Evolutionary conservation across 2,329 filamentous ascomycete genomes (phyloP).

Genomic region (Chaetoscypha palmicola): DNA sequence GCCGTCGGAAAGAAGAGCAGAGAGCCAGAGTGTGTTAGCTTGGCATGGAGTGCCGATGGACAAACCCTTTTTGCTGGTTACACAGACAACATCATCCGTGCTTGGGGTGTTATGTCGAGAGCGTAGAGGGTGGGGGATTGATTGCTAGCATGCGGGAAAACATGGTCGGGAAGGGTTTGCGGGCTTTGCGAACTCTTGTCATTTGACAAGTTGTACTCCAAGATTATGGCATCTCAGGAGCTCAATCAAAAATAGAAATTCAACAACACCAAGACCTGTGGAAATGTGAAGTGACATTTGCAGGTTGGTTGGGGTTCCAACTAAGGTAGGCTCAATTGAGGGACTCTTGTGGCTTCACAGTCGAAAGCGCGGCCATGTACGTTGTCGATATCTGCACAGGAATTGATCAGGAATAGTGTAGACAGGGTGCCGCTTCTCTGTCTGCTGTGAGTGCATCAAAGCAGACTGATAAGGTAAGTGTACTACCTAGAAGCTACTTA

Average conservation of each 20-base stretch:
- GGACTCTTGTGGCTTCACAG: no score
- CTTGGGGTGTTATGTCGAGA: constrained; percentile 96
- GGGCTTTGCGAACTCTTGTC: constrained; percentile 29
- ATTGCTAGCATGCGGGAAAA: constrained; percentile 22
- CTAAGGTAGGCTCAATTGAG: no score
- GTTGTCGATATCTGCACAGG: no score
- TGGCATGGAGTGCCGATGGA: constrained; percentile 97
- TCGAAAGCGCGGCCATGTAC: no score
- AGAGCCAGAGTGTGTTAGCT: constrained; percentile 94
- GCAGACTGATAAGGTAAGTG: no score
- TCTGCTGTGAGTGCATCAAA: no score
- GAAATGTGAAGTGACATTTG: no score
- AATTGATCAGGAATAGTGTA: no score
- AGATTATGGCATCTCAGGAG: constrained; percentile 28
- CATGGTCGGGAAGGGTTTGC: constrained; percentile 28
- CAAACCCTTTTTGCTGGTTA: constrained; percentile 99
- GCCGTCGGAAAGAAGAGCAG: constrained; percentile 97
- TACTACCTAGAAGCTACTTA: no score
- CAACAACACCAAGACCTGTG: neutral
- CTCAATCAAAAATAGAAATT: constrained; percentile 26
- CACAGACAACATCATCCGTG: constrained; percentile 98
- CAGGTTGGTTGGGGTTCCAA: no score
- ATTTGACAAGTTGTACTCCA: constrained; percentile 30
- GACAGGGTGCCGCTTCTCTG: no score
- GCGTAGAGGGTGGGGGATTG: constrained; percentile 47